These are phyloP conservation scores for Candida fluviatilis DNA, from an alignment of 805 yeast genomes.

Conservation along the genomic window DNA sequence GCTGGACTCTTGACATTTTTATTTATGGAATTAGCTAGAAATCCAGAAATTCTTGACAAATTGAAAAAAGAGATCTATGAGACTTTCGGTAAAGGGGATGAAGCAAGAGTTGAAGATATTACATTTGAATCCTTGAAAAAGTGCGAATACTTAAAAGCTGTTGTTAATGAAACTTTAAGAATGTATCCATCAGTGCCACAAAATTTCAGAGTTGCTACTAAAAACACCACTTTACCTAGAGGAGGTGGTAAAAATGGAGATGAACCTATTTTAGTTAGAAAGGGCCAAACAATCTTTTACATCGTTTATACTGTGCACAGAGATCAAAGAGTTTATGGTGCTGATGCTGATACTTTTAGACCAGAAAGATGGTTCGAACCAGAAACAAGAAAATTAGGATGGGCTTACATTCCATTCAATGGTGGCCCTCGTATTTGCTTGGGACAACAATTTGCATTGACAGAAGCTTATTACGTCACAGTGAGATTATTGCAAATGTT, in stretches of 20 bases:
- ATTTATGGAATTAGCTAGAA: constrained; percentile 27
- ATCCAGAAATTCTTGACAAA: constrained; percentile 26
- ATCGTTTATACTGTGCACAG: constrained; percentile 44
- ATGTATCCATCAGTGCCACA: constrained; percentile 33
- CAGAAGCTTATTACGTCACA: constrained; percentile 47
- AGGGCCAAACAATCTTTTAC: constrained; percentile 43
- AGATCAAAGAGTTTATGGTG: constrained; percentile 36
- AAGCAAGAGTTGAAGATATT: constrained; percentile 16
- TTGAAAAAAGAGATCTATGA: constrained; percentile 23
- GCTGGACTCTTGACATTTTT: constrained; percentile 28
- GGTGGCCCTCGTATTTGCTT: constrained; percentile 56
- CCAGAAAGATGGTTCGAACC: constrained; percentile 47
- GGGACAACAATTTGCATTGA: constrained; percentile 55
- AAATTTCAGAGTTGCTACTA: constrained; percentile 23
- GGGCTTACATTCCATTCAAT: constrained; percentile 52
- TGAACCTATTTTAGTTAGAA: constrained; percentile 38
- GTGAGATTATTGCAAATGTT: constrained; percentile 31
- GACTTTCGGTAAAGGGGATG: constrained; percentile 22
- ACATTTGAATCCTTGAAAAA: constrained; percentile 31
- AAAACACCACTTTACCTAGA: constrained; percentile 24
- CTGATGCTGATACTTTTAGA: constrained; percentile 40
- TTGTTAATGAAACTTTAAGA: constrained; percentile 28
- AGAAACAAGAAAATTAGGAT: constrained; percentile 31
- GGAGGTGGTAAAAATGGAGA: constrained; percentile 31
- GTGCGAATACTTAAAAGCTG: constrained; percentile 28